phyloP scores from a whole-genome alignment of 805 yeast species.

The Yarrowia sp. region DNA sequence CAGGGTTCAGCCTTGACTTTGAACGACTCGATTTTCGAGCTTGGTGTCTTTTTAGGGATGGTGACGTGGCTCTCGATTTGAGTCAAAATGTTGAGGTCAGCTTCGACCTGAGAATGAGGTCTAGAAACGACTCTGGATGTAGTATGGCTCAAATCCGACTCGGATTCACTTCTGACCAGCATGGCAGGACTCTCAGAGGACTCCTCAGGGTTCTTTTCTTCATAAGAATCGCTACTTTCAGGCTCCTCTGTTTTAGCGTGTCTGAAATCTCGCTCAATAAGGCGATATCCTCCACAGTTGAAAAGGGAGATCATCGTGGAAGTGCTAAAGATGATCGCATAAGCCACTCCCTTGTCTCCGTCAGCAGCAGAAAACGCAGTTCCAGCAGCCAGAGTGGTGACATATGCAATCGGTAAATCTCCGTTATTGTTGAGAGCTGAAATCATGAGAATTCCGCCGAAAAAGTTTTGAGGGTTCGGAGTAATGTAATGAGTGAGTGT shows the following conservation, averaged over 20 bases:
- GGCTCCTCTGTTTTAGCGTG: background rate
- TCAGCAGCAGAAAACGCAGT: constrained; percentile 61
- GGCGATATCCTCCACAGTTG: constrained; percentile 74
- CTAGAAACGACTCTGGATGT: constrained; percentile 10
- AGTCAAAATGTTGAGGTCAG: constrained; percentile 20
- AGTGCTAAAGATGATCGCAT: constrained; percentile 67
- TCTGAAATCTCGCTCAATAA: constrained; percentile 72
- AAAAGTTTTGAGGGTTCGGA: constrained; percentile 74
- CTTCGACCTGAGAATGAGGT: constrained; percentile 14
- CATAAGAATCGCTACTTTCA: background rate
- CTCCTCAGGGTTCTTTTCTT: constrained; percentile 2
- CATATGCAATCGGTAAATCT: constrained; percentile 85
- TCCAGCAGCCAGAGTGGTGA: constrained; percentile 67
- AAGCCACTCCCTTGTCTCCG: constrained; percentile 81
- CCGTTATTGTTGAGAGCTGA: constrained; percentile 81
- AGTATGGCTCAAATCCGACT: background rate
- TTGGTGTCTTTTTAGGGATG: background rate
- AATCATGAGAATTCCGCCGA: constrained; percentile 75
- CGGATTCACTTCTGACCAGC: constrained; percentile 3
- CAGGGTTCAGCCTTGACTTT: constrained; percentile 3
- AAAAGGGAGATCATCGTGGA: constrained; percentile 62
- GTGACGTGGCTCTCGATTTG: constrained; percentile 7
- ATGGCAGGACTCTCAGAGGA: background rate
- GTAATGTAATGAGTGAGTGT: constrained; percentile 56
- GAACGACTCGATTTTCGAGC: background rate